Evolutionary conservation across 2,329 filamentous ascomycete genomes (phyloP), one percentile per base, ranked within the genome.

Genomic region (Diaporthe amygdali): DNA sequence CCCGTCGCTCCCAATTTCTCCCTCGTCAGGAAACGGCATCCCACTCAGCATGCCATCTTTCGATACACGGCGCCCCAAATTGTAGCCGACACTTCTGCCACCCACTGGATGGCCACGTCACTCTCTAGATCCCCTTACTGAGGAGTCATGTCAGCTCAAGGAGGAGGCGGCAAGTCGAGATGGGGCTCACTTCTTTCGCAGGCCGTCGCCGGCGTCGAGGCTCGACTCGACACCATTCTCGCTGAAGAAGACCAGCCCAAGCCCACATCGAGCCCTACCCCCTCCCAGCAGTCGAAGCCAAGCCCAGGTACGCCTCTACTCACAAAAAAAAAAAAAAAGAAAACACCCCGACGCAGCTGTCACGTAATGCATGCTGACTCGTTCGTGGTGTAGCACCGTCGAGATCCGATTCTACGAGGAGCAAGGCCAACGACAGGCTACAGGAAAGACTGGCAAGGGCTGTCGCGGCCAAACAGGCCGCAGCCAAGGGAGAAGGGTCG

Each of bases 131-230:
- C n/a, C 44, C 25, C 34, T 54, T 71, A 64, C 52, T 72, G 63
- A 73, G 71, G 72, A 72, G 69, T 76, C 77, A 89, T 89, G 86
- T 82, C 86, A 74, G 81, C 83, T 73, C 82, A 85, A 41, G 82
- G 82, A 74, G 88, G 56, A 69, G 70, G 66, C 44, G 39, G 89
- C 75, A 84, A 87, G 73, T 88, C 89, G 64, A 88, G 89, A 90
- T 95, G 93, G 93, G 93, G 92, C 55, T 91, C 90, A 39, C 92
- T 97, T 79, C 88, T 98, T 72, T 93, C 95, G 75, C 94, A 96
- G 82, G 95, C 96, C 74, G 94, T 98, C 72, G 95, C 95, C 68
- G 95, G 95, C 72, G 93, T 99, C 71, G 96, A 99, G 84, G 97
- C 95, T 72, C 91, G 94, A 52, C 89, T 99, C 72, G 96, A 99